Base-by-base conservation (phyloP, 495 filamentous ascomycete genomes). In the Neurospora africana region DNA sequence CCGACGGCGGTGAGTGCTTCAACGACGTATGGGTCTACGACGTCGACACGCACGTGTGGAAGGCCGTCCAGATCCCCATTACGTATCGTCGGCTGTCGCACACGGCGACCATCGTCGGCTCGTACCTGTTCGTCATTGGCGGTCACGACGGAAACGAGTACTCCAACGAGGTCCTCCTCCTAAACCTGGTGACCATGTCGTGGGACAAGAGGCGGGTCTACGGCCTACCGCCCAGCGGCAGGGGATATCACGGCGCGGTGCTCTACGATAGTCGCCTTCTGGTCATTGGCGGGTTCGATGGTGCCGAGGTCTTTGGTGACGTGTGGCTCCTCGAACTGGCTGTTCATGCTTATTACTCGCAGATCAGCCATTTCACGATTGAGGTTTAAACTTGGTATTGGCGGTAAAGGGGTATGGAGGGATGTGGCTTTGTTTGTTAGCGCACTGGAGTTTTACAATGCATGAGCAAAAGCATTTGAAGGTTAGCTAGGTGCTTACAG, bases 11-110 rank as follows among this genome's bases (percentile, higher is more conserved):
- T 39, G 88, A 90, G 78, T 90, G 89, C 77, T 91, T 90, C 78
- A 83, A 86, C 74, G 89, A 91, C 76, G 89, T 91, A 39, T 91
- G 89, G 89, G 84, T 91, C 35, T 90, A 90, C 76, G 87, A 90
- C 75, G 86, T 89, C 27, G 87, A 89, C 47, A 84, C 81, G 37
- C 79, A 84, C 40, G 70, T 78, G 27, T 90, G 88, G 86, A 86
- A 82, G 70, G 73, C 78, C 21, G 87, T 90, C 72, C 72, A 77
- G 43, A 86, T 88, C 44, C 84, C 84, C 37, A 69, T 86, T 19
- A 87, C 86, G 36, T 89, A 84, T 74, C 85, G 86, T 33, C 83
- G 89, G 65, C 81, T 91, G 35, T 87, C 86, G 68, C 89, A 91
- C 76, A 89, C 89, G 33, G 85, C 88, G 15, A 90, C 88, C 47